These are phyloP conservation scores for Eimeria acervulina DNA, from an alignment of 169 alveolate genomes.

Conservation along the genomic window DNA sequence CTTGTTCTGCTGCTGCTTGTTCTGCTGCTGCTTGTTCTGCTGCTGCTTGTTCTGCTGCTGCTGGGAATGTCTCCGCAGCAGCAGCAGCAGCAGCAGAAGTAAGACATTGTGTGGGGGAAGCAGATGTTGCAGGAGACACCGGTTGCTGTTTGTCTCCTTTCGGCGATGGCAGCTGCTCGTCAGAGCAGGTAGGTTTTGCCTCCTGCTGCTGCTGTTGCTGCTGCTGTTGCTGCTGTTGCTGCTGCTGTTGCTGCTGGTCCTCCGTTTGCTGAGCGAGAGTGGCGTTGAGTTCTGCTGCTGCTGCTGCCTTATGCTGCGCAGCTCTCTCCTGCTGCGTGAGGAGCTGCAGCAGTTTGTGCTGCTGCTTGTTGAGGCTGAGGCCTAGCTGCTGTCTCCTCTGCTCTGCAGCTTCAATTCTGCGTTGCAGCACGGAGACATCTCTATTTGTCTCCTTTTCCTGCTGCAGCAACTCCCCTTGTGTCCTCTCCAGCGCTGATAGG, in stretches of 20 bases:
- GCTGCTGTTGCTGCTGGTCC: neutral
- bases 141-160: too few species aligned
- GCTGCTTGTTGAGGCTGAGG: neutral
- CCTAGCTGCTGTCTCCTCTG: neutral
- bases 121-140: too few species aligned
- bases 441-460: neutral
- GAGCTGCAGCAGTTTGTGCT: neutral
- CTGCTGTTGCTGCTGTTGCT: neutral
- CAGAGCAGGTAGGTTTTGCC: too few species aligned
- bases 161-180: too few species aligned
- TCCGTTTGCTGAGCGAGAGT: neutral
- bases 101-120: too few species aligned
- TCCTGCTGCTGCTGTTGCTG: neutral
- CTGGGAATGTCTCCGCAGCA: too few species aligned
- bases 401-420: neutral
- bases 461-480: neutral
- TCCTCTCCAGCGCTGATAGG: neutral
- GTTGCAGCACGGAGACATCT: neutral
- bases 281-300: neutral
- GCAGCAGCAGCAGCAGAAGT: too few species aligned
- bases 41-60: too few species aligned
- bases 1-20: too few species aligned
- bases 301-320: neutral
- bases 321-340: neutral
- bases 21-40: too few species aligned